Evolutionary conservation across 139 green algal species (phyloP).

Genomic region (Coelastrella sp.): DNA sequence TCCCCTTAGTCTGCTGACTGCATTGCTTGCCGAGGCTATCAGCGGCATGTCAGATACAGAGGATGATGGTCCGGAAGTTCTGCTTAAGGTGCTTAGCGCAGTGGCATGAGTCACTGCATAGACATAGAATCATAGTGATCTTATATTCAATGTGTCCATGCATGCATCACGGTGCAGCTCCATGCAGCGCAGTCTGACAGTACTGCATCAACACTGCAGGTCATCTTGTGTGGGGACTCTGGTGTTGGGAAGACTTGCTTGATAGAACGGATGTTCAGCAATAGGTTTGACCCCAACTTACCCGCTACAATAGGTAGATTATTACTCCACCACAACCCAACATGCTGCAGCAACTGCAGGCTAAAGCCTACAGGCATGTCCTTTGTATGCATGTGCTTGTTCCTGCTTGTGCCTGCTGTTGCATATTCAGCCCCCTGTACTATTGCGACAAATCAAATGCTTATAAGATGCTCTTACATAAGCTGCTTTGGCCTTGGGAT

Average conservation of each 20-base stretch:
- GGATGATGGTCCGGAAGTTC: slow-evolving; percentile 15
- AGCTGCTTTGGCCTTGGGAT: no score
- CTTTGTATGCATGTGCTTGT: no score
- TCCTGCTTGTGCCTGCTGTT: no score
- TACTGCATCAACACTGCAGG: slow-evolving; percentile 27
- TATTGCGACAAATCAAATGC: no score
- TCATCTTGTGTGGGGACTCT: slow-evolving; percentile 55
- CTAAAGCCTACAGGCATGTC: no score
- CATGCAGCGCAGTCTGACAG: background rate
- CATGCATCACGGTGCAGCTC: background rate
- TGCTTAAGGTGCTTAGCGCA: slow-evolving; percentile 30
- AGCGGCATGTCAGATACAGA: slow-evolving; percentile 19
- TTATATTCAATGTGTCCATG: background rate
- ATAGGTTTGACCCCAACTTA: slow-evolving; percentile 22
- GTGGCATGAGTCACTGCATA: no score
- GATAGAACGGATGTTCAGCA: slow-evolving; percentile 51
- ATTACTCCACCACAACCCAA: background rate
- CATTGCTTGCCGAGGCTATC: no score
- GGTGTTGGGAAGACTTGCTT: slow-evolving; percentile 64
- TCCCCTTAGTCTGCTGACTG: no score
- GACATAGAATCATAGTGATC: no score
- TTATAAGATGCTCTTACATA: no score
- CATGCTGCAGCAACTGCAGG: background rate
- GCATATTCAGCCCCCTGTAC: no score
- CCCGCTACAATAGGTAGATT: slow-evolving; percentile 36